Percentiles rank a stretch among this genome's conserved stretches.
Evolutionary conservation across 495 filamentous ascomycete genomes (phyloP).

Genomic region (Aspergillus sparsus): DNA sequence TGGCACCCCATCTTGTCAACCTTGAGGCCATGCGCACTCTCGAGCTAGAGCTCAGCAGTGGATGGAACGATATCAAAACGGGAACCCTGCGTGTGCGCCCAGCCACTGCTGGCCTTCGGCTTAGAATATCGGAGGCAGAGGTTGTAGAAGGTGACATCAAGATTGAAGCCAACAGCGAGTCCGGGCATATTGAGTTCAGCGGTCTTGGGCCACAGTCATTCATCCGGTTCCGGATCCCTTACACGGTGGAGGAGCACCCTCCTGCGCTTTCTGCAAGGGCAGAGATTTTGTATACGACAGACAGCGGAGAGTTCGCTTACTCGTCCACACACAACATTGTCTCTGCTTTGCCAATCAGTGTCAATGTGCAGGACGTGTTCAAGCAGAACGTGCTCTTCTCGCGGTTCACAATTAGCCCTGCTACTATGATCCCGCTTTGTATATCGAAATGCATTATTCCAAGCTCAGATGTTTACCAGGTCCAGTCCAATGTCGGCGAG

Average conservation of each 20-base stretch:
- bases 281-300: slow-evolving; percentile 77
- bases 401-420: slow-evolving; percentile 82
- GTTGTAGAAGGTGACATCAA: slow-evolving; percentile 56
- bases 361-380: slow-evolving; percentile 97
- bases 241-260: slow-evolving; percentile 78
- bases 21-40: slow-evolving; percentile 75
- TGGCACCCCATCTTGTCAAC: slow-evolving; percentile 55
- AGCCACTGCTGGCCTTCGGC: slow-evolving; percentile 82
- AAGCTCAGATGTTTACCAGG: slow-evolving; percentile 66
- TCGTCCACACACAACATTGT: slow-evolving; percentile 60
- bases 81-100: slow-evolving; percentile 74
- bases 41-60: slow-evolving; percentile 71
- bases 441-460: slow-evolving; percentile 70
- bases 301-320: slow-evolving; percentile 70
- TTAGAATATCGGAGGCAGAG: slow-evolving; percentile 72
- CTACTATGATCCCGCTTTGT: slow-evolving; percentile 70
- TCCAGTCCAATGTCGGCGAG: slow-evolving; percentile 58
- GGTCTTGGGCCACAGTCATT: slow-evolving; percentile 51
- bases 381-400: slow-evolving; percentile 81
- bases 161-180: slow-evolving; percentile 57
- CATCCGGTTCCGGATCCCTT: slow-evolving; percentile 70
- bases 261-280: slow-evolving; percentile 70
- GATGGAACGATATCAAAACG: slow-evolving; percentile 71
- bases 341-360: slow-evolving; percentile 77
- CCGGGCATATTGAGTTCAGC: slow-evolving; percentile 67